Evolutionary conservation across 345 rosid genomes (phyloP), one percentile per base, ranked within the genome.

Genomic region (Fremontodendron californicum): DNA sequence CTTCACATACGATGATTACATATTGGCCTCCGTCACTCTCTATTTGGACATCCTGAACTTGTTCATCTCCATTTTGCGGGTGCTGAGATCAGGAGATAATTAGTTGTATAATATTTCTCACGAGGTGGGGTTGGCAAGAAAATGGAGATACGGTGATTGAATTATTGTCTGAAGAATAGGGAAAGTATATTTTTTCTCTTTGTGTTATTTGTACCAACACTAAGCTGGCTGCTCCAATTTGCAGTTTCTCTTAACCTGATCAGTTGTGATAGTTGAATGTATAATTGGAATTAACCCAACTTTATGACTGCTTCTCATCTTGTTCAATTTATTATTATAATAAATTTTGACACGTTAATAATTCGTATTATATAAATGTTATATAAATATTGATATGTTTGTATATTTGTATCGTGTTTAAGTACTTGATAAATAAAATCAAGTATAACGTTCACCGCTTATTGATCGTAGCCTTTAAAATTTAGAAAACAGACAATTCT

Each of bases 21-120:
- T 96, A 40, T 85, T 93, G 83, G 99, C 99, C 27, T 93, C 99
- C 0, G 91, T 82, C 46, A 80, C 94, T 55, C 97, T 96, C 58
- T 96, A 96, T 79, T 84, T 96, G 84, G 99, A 93, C 84, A 86
- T 96, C 73, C 88, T 96, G 79, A 96, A 96, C 78, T 90, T 96
- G 68, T 96, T 96, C 89, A 84, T 96, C 31, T 73, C 97, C 82
- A 96, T 96, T 75, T 77, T 96, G 84, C 92, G 99, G 79, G 77
- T 96, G 69, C 82, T 93, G 81, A 90, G 89, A 83, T 84, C 88
- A 55, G 80, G 85, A 46, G 88, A 93, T 76, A 84, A 85, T 68
- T 96, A 85, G 79, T 15, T 81, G 77, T 70, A 76, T 51, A 74
- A 19, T 6, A 18, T 16, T 15, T 45, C 69, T 11, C 18, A 42